Conservation (phyloP, 176 grass and related monocot genomes). For the Olyra latifolia region DNA sequence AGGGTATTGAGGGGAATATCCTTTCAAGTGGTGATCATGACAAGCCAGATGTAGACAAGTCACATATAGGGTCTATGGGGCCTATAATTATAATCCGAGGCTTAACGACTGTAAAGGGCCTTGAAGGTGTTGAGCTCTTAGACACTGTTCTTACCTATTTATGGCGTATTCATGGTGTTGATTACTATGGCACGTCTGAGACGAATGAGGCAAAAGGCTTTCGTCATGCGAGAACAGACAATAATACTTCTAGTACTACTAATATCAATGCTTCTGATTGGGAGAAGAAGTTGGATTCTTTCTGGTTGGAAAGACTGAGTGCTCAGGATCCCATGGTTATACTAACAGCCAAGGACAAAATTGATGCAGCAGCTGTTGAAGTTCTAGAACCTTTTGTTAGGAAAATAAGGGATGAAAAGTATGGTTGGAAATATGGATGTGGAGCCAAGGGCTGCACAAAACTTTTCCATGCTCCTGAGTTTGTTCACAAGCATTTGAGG, state of each 20-base stretch:
- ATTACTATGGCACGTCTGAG: constrained; percentile 95
- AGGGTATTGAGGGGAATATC: constrained; percentile 78
- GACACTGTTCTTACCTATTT: constrained; percentile 92
- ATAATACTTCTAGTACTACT: constrained; percentile 54
- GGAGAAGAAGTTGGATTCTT: constrained; percentile 92
- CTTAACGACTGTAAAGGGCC: constrained; percentile 88
- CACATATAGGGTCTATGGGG: constrained; percentile 95
- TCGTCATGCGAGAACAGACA: constrained; percentile 86
- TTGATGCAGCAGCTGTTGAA: constrained; percentile 87
- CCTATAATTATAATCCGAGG: constrained; percentile 97
- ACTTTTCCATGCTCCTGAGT: constrained; percentile 98
- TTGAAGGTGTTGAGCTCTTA: constrained; percentile 92
- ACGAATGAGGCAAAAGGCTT: constrained; percentile 66
- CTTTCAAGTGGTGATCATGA: constrained; percentile 67
- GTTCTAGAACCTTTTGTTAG: constrained; percentile 81
- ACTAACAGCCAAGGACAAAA: constrained; percentile 88
- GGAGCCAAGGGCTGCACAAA: constrained; percentile 97
- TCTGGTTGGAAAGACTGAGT: constrained; percentile 75
- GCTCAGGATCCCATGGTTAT: constrained; percentile 83
- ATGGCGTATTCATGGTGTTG: constrained; percentile 93
- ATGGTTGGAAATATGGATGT: constrained; percentile 99
- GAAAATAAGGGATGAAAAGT: constrained; percentile 99
- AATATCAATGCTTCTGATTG: constrained; percentile 65
- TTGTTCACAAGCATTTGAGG: constrained; percentile 97
- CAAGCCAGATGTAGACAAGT: constrained; percentile 70